phyloP scores from a whole-genome alignment of 1,139 yeast species.

The Eremothecium gossypii region DNA sequence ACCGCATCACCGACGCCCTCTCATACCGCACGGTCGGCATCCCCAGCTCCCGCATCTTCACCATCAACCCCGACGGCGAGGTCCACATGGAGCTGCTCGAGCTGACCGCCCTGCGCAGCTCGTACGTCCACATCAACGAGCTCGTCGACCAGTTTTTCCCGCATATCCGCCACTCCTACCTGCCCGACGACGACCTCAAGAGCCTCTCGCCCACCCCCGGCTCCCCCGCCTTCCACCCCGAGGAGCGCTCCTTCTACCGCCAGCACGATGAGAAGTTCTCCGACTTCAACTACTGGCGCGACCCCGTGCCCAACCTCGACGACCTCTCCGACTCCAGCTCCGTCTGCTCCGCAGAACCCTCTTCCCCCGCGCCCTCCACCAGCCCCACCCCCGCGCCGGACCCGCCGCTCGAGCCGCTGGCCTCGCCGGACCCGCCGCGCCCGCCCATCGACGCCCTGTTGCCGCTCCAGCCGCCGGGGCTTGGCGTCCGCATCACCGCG shows the following conservation, averaged over 20 bases:
- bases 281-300: slow-evolving; percentile 90
- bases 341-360: slow-evolving; percentile 11
- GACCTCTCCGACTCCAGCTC: slow-evolving; percentile 30
- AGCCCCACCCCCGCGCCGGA: neutral
- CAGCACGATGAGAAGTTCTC: slow-evolving; percentile 57
- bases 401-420: neutral
- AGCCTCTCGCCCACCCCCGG: slow-evolving; percentile 27
- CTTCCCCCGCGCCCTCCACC: slow-evolving; percentile 21
- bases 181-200: slow-evolving; percentile 24
- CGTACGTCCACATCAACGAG: slow-evolving; percentile 85
- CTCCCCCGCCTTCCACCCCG: slow-evolving; percentile 26
- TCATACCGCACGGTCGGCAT: slow-evolving; percentile 91
- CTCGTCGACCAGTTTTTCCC: slow-evolving; percentile 97
- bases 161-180: slow-evolving; percentile 45
- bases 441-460: neutral
- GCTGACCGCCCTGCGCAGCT: slow-evolving; percentile 82
- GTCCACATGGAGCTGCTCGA: slow-evolving; percentile 95
- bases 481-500: neutral
- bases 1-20: slow-evolving; percentile 91
- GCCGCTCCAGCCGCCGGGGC: neutral
- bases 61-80: slow-evolving; percentile 94
- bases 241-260: slow-evolving; percentile 29
- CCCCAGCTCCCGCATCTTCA: slow-evolving; percentile 89
- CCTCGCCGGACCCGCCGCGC: neutral
- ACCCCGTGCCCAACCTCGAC: slow-evolving; percentile 54